These are phyloP conservation scores for Cladorrhinum samala DNA, from an alignment of 495 filamentous ascomycete species.

Conservation along the genomic window DNA sequence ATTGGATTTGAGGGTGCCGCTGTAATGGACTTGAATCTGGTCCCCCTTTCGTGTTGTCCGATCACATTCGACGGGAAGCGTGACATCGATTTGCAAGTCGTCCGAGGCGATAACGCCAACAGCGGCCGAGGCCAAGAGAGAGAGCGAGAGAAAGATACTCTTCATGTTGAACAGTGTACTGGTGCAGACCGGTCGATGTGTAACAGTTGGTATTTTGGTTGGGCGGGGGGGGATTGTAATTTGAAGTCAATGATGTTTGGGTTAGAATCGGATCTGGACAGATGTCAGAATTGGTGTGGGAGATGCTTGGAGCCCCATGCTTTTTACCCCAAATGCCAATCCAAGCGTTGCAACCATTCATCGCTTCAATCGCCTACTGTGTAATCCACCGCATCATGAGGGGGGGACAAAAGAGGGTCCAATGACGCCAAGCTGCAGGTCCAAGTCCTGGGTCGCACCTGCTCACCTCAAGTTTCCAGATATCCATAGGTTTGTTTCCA, in stretches of 20 bases:
- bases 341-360: neutral
- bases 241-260: neutral
- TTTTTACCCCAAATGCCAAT: neutral
- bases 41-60: slow-evolving; percentile 75
- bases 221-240: too few species aligned
- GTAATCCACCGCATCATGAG: too few species aligned
- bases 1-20: slow-evolving; percentile 62
- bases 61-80: slow-evolving; percentile 56
- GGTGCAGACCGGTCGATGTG: neutral
- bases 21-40: slow-evolving; percentile 78
- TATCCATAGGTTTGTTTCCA: too few species aligned
- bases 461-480: too few species aligned
- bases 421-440: neutral
- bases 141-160: slow-evolving; percentile 51
- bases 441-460: neutral
- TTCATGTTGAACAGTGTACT: slow-evolving; percentile 39
- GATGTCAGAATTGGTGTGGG: neutral
- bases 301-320: neutral
- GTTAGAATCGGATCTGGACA: neutral
- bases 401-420: too few species aligned
- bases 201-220: neutral
- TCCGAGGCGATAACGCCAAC: slow-evolving; percentile 46
- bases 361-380: neutral
- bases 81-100: slow-evolving; percentile 67
- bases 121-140: slow-evolving; percentile 47